phyloP scores from a whole-genome alignment of 495 filamentous ascomycete species.

The Tuber indicum region DNA sequence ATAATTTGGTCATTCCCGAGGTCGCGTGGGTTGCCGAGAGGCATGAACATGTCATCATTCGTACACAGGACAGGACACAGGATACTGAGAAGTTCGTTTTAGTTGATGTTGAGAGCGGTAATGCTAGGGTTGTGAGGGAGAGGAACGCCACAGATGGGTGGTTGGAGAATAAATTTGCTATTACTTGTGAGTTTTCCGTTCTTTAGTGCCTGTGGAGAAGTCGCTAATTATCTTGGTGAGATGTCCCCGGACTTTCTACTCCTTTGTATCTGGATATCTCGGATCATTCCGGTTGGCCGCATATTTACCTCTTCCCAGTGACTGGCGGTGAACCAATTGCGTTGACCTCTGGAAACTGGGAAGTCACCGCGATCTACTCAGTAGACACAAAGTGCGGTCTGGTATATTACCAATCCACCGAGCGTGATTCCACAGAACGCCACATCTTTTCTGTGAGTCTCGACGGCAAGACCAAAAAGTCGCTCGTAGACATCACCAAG shows the following conservation, averaged over 20 bases:
- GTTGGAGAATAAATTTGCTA: conserved; percentile 52
- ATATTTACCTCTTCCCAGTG: conserved; percentile 53
- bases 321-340: conserved; percentile 46
- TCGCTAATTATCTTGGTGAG: conserved; percentile 19
- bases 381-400: conserved; percentile 49
- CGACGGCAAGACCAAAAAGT: conserved; percentile 44
- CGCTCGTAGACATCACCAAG: conserved; percentile 50
- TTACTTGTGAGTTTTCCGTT: conserved; percentile 39
- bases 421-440: conserved; percentile 52
- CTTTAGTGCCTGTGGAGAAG: neutral
- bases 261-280: conserved; percentile 53
- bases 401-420: conserved; percentile 53
- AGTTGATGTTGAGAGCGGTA: conserved; percentile 43
- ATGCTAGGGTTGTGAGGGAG: conserved; percentile 47
- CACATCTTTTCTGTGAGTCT: no score
- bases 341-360: conserved; percentile 53
- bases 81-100: conserved; percentile 52
- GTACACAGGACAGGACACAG: conserved; percentile 55
- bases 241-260: conserved; percentile 42
- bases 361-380: conserved; percentile 49
- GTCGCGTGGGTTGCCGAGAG: conserved; percentile 53
- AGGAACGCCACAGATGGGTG: conserved; percentile 53
- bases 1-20: conserved; percentile 54
- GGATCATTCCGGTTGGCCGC: conserved; percentile 52
- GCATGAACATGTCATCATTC: conserved; percentile 51